These are phyloP conservation scores for Phaeolepiota aurea DNA, from an alignment of 768 basidiomycete species.

Conservation along the genomic window DNA sequence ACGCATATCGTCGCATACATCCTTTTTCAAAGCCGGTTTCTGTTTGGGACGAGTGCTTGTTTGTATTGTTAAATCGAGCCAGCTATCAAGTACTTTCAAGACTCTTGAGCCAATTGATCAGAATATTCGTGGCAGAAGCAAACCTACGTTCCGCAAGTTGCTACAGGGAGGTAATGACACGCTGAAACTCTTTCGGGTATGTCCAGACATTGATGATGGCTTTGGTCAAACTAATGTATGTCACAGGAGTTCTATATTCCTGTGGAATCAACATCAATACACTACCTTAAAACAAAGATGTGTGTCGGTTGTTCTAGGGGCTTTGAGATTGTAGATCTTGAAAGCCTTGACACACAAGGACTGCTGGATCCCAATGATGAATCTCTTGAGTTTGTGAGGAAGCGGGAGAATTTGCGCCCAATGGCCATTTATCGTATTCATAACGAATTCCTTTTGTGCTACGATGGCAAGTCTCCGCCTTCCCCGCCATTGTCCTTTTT, in stretches of 20 bases:
- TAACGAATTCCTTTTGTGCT: conserved; percentile 94
- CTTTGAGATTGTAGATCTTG: conserved; percentile 97
- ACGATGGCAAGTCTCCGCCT: conserved; percentile 65
- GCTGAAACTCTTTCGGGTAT: conserved; percentile 81
- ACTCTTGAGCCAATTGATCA: conserved; percentile 94
- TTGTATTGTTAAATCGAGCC: conserved; percentile 94
- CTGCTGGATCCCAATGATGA: conserved; percentile 88
- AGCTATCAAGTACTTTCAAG: conserved; percentile 95
- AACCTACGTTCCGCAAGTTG: conserved; percentile 92
- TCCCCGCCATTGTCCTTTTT: background rate
- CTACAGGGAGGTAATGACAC: conserved; percentile 94
- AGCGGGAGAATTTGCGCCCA: conserved; percentile 79
- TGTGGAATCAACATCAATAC: conserved; percentile 92
- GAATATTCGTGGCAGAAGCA: conserved; percentile 64
- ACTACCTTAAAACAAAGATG: conserved; percentile 94
- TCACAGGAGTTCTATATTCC: conserved; percentile 96
- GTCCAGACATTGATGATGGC: conserved; percentile 8
- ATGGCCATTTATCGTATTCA: conserved; percentile 97
- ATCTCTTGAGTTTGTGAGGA: conserved; percentile 88
- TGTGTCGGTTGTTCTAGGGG: conserved; percentile 97
- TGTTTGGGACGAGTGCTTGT: conserved; percentile 89
- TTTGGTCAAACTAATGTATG: conserved; percentile 1
- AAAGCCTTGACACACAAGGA: conserved; percentile 94
- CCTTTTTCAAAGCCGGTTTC: conserved; percentile 95
- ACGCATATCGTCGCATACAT: conserved; percentile 90